Conservation (phyloP, 2,329 filamentous ascomycete species). For the Blastomyces gilchristii region DNA sequence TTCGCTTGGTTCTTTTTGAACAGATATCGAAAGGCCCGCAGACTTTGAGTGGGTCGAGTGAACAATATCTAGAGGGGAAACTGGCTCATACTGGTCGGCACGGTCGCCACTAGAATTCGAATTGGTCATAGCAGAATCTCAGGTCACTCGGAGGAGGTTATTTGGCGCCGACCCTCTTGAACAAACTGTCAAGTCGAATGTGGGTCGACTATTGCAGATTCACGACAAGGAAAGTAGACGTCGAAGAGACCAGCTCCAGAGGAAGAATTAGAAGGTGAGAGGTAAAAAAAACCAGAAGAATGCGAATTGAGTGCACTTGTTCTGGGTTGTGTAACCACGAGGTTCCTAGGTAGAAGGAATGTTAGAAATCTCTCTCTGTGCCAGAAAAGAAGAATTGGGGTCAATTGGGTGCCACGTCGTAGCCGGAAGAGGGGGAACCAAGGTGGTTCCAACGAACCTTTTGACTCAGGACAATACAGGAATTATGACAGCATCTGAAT, state of each 20-base stretch:
- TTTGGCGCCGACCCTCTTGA: not conserved
- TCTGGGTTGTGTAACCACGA: not conserved
- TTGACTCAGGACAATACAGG: not conserved
- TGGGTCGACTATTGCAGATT: not conserved
- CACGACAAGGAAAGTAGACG: not conserved
- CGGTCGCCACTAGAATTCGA: constrained; percentile 12
- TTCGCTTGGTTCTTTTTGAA: constrained; percentile 17
- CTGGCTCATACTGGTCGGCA: constrained; percentile 20
- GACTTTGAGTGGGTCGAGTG: constrained; percentile 25
- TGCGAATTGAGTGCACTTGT: too few relatives aligned
- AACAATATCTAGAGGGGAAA: constrained; percentile 32
- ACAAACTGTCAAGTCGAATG: not conserved
- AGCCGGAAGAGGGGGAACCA: not conserved
- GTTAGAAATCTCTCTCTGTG: not conserved
- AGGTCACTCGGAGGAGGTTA: not conserved
- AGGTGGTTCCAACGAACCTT: not conserved
- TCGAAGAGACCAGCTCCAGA: constrained; percentile 4
- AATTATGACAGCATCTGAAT: not conserved
- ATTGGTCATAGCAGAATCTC: constrained; percentile 12
- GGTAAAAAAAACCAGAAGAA: not conserved
- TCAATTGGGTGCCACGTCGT: not conserved
- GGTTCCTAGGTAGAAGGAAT: not conserved
- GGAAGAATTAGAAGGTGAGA: not conserved
- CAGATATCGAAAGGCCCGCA: constrained; percentile 20
- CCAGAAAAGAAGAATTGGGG: not conserved